Evolutionary conservation across 1,284 basidiomycete genomes (phyloP).

Genomic region (Fomitopsis pinicola): DNA sequence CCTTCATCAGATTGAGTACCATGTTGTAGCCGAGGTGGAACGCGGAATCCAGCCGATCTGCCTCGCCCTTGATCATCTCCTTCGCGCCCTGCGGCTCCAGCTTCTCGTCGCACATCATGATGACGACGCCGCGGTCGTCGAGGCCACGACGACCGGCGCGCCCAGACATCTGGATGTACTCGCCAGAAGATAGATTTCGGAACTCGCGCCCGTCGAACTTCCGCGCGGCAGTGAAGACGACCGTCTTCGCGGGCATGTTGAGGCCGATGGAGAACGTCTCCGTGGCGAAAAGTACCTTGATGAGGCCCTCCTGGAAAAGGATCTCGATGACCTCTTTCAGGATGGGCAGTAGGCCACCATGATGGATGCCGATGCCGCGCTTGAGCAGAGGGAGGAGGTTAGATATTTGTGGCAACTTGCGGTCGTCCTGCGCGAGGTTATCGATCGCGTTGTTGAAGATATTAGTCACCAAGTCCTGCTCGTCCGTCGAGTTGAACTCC

Average conservation of each 20-base stretch:
- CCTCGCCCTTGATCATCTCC: slow-evolving; percentile 98
- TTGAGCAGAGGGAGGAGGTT: slow-evolving; percentile 92
- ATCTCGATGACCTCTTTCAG: slow-evolving; percentile 99
- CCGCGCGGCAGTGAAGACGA: slow-evolving; percentile 93
- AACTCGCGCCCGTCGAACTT: slow-evolving; percentile 98
- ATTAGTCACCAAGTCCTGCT: slow-evolving; percentile 83
- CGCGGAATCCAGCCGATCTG: slow-evolving; percentile 95
- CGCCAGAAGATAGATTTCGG: slow-evolving; percentile 84
- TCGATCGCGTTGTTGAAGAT: slow-evolving; percentile 97
- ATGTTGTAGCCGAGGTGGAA: slow-evolving; percentile 99
- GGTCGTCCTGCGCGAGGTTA: slow-evolving; percentile 85
- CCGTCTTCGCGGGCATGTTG: slow-evolving; percentile 99
- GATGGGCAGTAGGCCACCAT: slow-evolving; percentile 95
- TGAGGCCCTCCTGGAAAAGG: slow-evolving; percentile 98
- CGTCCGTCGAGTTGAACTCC: slow-evolving; percentile 94
- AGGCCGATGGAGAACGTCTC: slow-evolving; percentile 99
- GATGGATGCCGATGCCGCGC: slow-evolving; percentile 97
- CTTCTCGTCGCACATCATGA: slow-evolving; percentile 99
- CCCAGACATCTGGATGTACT: slow-evolving; percentile 99
- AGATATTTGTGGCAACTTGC: slow-evolving; percentile 90
- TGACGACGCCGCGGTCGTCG: slow-evolving; percentile 98
- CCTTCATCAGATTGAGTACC: slow-evolving; percentile 98
- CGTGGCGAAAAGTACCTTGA: slow-evolving; percentile 98
- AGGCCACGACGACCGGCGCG: slow-evolving; percentile 96
- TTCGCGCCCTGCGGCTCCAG: slow-evolving; percentile 92